Percentiles rank a stretch among this genome's conserved stretches.
These are phyloP conservation scores for Uronychia setigera DNA, from an alignment of 73 alveolate species.

Conservation along the genomic window DNA sequence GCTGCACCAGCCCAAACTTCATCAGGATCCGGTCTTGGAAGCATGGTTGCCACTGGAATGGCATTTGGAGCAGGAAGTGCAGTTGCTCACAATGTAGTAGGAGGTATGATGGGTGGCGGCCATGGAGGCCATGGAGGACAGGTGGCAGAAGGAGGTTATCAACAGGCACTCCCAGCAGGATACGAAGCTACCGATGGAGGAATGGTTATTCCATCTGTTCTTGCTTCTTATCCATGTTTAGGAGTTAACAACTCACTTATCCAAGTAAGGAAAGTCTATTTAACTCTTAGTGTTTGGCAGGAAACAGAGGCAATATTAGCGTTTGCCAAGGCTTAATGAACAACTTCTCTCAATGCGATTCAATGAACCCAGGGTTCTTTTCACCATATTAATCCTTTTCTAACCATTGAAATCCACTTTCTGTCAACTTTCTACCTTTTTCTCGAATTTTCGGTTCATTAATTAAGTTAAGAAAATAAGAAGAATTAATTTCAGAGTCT, in stretches of 20 bases:
- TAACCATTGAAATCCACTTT: no score
- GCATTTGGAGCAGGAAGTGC: constrained; percentile 2
- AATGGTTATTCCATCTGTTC: background rate
- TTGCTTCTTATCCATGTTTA: background rate
- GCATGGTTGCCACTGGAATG: background rate
- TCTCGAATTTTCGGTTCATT: no score
- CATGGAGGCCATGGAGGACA: background rate
- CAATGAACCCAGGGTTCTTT: background rate
- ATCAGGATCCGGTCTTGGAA: background rate
- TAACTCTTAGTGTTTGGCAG: background rate
- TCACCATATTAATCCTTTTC: background rate
- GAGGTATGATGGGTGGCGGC: background rate
- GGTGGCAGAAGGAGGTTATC: background rate
- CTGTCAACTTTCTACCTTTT: no score
- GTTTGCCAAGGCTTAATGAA: background rate
- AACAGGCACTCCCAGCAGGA: background rate
- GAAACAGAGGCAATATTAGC: background rate
- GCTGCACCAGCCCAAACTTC: background rate
- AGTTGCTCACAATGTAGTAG: background rate
- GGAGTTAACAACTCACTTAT: background rate
- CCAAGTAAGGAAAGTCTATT: background rate
- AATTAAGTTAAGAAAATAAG: no score
- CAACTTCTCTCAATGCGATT: background rate
- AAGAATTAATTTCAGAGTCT: no score
- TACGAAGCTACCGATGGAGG: background rate